Conservation (phyloP, 106 monocot species). For the Dioscorea dumetorum region DNA sequence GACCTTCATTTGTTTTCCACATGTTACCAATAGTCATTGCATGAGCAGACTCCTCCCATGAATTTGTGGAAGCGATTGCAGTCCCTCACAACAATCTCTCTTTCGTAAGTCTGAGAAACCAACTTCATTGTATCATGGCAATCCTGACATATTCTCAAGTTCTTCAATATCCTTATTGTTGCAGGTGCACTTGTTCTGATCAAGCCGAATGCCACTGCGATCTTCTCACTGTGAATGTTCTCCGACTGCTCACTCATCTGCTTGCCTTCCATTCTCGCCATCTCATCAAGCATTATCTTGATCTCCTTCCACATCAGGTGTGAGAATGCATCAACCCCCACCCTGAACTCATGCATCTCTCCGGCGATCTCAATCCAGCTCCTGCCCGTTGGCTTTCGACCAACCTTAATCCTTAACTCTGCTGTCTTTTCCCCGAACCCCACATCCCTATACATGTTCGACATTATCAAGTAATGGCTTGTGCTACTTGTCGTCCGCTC, state of each 20-base stretch:
- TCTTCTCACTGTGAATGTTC: background rate
- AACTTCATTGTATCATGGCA: too few relatives aligned
- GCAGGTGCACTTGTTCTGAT: background rate
- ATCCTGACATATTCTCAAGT: background rate
- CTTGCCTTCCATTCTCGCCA: background rate
- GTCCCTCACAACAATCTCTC: background rate
- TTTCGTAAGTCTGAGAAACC: too few relatives aligned
- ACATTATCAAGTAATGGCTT: conserved; percentile 21
- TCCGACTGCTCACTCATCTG: background rate
- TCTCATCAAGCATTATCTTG: conserved; percentile 1
- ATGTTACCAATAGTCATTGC: conserved; percentile 4
- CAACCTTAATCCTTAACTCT: conserved; percentile 13
- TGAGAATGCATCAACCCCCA: background rate
- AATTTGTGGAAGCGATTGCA: conserved; percentile 7
- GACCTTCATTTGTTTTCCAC: too few relatives aligned
- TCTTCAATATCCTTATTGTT: conserved; percentile 5
- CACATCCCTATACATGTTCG: conserved; percentile 6
- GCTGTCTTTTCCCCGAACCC: conserved; percentile 7
- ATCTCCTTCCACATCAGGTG: background rate
- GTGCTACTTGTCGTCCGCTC: conserved; percentile 1
- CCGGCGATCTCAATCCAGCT: conserved; percentile 13
- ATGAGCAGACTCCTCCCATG: conserved; percentile 1
- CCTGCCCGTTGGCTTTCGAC: conserved; percentile 15
- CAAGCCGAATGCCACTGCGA: too few relatives aligned
- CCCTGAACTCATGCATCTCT: background rate